Conservation (phyloP, 139 green algal species). For the Chlamydomonas applanata region DNA sequence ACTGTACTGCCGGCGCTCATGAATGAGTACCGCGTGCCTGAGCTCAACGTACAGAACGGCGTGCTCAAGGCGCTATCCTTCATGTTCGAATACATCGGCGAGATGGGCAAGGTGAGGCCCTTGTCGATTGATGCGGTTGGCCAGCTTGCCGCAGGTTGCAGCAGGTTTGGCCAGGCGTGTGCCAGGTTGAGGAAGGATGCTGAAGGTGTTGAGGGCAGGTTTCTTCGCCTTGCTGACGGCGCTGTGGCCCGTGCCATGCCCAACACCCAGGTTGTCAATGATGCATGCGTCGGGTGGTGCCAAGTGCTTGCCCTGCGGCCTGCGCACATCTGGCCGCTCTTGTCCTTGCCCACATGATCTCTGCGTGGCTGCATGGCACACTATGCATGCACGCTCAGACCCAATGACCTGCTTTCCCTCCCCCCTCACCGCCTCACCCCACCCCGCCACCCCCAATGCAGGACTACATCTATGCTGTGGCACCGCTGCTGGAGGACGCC, state of each 20-base stretch:
- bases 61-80: slow-evolving; percentile 98
- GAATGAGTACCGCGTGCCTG: slow-evolving; percentile 97
- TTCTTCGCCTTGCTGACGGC: not conserved
- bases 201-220: not conserved
- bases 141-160: too few relatives aligned
- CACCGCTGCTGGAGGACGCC: slow-evolving; percentile 93
- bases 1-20: slow-evolving; percentile 98
- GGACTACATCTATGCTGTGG: slow-evolving; percentile 98
- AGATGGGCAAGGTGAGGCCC: slow-evolving; percentile 84
- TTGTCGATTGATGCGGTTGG: too few relatives aligned
- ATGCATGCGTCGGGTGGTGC: too few relatives aligned
- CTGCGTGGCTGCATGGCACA: not conserved
- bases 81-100: slow-evolving; percentile 99
- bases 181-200: not conserved
- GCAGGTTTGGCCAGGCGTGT: not conserved
- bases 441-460: not conserved
- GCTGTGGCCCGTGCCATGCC: not conserved
- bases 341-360: too few relatives aligned
- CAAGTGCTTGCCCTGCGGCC: not conserved
- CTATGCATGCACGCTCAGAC: not conserved
- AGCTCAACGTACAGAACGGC: slow-evolving; percentile 99
- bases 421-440: too few relatives aligned
- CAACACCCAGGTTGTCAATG: too few relatives aligned
- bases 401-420: too few relatives aligned
- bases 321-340: not conserved